Evolutionary conservation across 2,329 filamentous ascomycete genomes (phyloP).

Genomic region (Aspergillus fumigatus): DNA sequence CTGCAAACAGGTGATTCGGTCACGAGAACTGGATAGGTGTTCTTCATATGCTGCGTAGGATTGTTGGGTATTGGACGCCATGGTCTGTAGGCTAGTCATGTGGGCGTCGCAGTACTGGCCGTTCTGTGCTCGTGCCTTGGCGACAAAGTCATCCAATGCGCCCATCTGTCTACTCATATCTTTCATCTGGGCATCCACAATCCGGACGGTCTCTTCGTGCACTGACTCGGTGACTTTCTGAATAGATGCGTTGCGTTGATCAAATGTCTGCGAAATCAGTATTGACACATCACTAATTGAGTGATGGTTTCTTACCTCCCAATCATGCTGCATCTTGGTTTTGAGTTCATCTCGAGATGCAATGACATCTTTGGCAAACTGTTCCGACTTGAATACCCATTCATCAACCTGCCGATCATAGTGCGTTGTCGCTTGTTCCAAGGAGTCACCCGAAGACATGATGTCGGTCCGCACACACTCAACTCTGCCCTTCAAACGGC

Average conservation of each 20-base stretch:
- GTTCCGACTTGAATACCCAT: constrained; percentile 67
- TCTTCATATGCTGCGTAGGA: constrained; percentile 68
- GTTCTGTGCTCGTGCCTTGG: constrained; percentile 75
- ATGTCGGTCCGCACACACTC: constrained; percentile 62
- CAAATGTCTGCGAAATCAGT: constrained; percentile 55
- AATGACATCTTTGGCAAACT: constrained; percentile 65
- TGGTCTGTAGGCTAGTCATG: constrained; percentile 57
- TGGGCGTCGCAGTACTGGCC: constrained; percentile 70
- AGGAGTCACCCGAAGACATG: constrained; percentile 56
- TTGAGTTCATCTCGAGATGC: constrained; percentile 74
- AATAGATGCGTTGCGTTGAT: constrained; percentile 76
- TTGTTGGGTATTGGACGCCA: constrained; percentile 65
- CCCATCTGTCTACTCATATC: constrained; percentile 86
- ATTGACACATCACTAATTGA: not conserved
- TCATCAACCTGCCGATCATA: constrained; percentile 69
- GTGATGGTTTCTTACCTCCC: constrained; percentile 56
- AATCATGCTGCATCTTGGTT: constrained; percentile 78
- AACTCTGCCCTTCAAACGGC: constrained; percentile 62
- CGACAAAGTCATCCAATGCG: constrained; percentile 84
- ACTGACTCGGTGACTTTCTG: constrained; percentile 79
- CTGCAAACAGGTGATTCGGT: constrained; percentile 64
- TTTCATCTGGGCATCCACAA: constrained; percentile 82
- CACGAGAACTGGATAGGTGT: constrained; percentile 65
- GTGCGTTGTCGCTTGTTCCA: constrained; percentile 61
- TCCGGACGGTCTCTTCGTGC: constrained; percentile 82